Conservation (phyloP, 768 basidiomycete genomes). For the Lanmaoa rubissima region DNA sequence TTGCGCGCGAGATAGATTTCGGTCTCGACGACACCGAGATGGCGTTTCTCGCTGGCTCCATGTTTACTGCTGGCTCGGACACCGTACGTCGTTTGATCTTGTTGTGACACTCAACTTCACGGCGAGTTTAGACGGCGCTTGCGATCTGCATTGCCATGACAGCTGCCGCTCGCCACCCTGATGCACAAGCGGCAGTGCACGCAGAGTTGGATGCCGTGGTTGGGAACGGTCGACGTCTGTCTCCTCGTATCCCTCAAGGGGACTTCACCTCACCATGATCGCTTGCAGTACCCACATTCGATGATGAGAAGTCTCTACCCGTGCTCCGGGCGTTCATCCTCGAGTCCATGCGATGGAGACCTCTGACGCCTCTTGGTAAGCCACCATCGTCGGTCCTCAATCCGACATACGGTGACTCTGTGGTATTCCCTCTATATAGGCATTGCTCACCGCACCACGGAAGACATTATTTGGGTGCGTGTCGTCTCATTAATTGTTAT, state of each 20-base stretch:
- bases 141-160: constrained; percentile 48
- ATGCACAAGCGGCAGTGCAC: constrained; percentile 48
- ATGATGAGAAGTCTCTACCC: constrained; percentile 30
- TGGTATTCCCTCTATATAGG: background rate
- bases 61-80: constrained; percentile 58
- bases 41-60: constrained; percentile 54
- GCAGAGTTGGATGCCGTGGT: constrained; percentile 50
- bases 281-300: constrained; percentile 35
- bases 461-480: constrained; percentile 20
- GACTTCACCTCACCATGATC: background rate
- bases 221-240: constrained; percentile 31
- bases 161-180: constrained; percentile 49
- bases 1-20: constrained; percentile 47
- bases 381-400: background rate
- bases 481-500: background rate
- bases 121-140: constrained; percentile 38
- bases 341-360: constrained; percentile 37
- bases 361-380: constrained; percentile 25
- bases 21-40: constrained; percentile 50
- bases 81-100: constrained; percentile 32
- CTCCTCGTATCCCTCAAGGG: background rate
- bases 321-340: constrained; percentile 35
- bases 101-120: background rate
- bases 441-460: constrained; percentile 10
- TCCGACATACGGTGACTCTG: background rate